A percentile compares a stretch with the other conserved stretches of the same genome.
Conservation (phyloP, 306 rosid species). For the Arachis stenosperma region DNA sequence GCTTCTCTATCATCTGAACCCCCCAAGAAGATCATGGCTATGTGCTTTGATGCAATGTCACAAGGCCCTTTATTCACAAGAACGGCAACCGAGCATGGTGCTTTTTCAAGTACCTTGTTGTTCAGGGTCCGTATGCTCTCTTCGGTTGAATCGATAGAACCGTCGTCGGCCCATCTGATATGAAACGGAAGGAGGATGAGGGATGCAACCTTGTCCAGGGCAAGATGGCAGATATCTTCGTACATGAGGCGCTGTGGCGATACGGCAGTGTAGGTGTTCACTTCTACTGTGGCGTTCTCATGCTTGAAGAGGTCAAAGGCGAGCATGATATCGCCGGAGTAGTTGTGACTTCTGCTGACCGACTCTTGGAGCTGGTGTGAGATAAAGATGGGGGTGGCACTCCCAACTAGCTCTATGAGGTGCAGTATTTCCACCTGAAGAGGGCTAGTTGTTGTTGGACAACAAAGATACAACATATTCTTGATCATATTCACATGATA, state of each 20-base stretch:
- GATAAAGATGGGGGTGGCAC: slow-evolving; percentile 47
- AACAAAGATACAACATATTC: slow-evolving; percentile 34
- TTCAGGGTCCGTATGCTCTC: slow-evolving; percentile 38
- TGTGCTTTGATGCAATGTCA: background rate
- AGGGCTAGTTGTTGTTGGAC: slow-evolving; percentile 37
- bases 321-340: slow-evolving; percentile 42
- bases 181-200: slow-evolving; percentile 55
- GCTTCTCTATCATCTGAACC: slow-evolving; percentile 59
- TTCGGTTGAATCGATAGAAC: slow-evolving; percentile 36
- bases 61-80: slow-evolving; percentile 38
- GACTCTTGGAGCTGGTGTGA: slow-evolving; percentile 42
- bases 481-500: slow-evolving; percentile 29
- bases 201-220: slow-evolving; percentile 44
- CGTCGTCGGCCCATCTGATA: slow-evolving; percentile 41
- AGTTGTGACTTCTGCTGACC: background rate
- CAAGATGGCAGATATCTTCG: slow-evolving; percentile 51
- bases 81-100: slow-evolving; percentile 56
- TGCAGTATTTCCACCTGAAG: slow-evolving; percentile 40
- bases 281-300: background rate
- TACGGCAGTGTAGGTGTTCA: slow-evolving; percentile 46
- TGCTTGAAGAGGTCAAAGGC: slow-evolving; percentile 42
- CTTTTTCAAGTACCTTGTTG: slow-evolving; percentile 36
- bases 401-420: slow-evolving; percentile 46
- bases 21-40: slow-evolving; percentile 53
- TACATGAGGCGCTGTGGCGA: slow-evolving; percentile 48